Evolutionary conservation across 306 rosid genomes (phyloP), one percentile per base, ranked within the genome.

Genomic region (Lithocarpus polystachyus): DNA sequence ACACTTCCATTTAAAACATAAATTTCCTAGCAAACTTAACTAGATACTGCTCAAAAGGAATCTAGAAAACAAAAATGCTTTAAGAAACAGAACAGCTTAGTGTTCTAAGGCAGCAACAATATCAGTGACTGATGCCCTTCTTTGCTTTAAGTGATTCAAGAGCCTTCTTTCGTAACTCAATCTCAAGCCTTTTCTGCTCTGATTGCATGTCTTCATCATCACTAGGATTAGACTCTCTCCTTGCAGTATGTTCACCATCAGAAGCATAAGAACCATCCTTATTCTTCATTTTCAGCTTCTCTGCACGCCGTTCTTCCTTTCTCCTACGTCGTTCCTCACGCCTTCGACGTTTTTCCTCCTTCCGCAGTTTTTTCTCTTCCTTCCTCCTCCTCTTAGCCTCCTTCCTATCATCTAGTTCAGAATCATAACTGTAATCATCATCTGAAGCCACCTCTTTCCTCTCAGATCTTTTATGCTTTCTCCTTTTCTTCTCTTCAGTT

Each of bases 121-220:
- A 33, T 84, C 83, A 86, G 56, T 76, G 82, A 83, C 81, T 65
- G 57, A 75, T 78, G 79, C 86, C 90, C 84, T 82, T 86, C 81
- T 85, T 89, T 6, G 92, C 90, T 56, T 84, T 87, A 75, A 89
- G 85, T n/a, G 96, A 83, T 84, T 96, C 97, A 5, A 96, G 93
- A 77, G 99, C 99, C 96, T 93, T 93, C 68, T 91, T 92, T 75
- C 99, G 90, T 17, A 96, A 82, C 86, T 90, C 98, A 55, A 91
- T 89, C 91, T 95, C 98, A 64, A 95, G 96, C 85, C 84, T 95
- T 79, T 77, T 89, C 82, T 86, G 97, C 78, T 87, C 94, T 68
- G 80, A 60, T 55, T 81, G 82, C 1, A 77, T 70, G 74, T 89
- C 92, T 64, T 87, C 96, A 82, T 82, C 65, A 56, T 87, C 93